Evolutionary conservation across 73 alveolate species (phyloP), one percentile per base, ranked within the genome.

Genomic region (Paramecium octaurelia): DNA sequence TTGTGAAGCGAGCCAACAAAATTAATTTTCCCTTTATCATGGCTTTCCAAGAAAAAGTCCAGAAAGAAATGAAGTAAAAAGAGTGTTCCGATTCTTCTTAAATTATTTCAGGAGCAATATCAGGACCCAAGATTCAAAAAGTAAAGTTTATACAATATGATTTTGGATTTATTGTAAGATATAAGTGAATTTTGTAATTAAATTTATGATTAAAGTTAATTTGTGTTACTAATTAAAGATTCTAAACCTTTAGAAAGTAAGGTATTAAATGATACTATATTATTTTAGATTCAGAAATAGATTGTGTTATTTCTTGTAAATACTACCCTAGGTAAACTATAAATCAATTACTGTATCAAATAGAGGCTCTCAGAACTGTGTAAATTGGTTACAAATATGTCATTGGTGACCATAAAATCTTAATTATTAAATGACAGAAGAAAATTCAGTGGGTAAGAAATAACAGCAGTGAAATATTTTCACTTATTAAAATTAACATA

Each of bases 381-480:
- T 1, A 23, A 0, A 80, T 42, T 80, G 20, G 48, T 80, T 43
- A 43, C 44, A 21, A 20, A 40, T 80, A 11, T 46, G 20, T 44
- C 91, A 24, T 44, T 18, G 0, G 10, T 10, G 10, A 80, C 24
- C 10, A 20, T 80, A 31, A 80, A 80, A 43, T 40, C 23, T 27
- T 44, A 80, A 80, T 80, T 80, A 80, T 16, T 44, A 48, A 80
- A 24, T 80, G 10, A 80, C 57, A 80, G 91, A 80, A 12, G 91
- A 80, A 5, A 80, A 23, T 31, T 20, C 48, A 48, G 10, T 44
- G 44, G 46, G 23, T 42, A 80, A 80, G 73, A 80, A 80, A 80
- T 80, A 31, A 80, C 8, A 80, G 31, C 0, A 64, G 27, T 64
- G 50, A 64, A 34, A 14, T 31, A 64, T 64, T 6, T 64, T 27